Evolutionary conservation across 2,329 filamentous ascomycete species (phyloP).

Genomic region (Sarocladium brachiariae): DNA sequence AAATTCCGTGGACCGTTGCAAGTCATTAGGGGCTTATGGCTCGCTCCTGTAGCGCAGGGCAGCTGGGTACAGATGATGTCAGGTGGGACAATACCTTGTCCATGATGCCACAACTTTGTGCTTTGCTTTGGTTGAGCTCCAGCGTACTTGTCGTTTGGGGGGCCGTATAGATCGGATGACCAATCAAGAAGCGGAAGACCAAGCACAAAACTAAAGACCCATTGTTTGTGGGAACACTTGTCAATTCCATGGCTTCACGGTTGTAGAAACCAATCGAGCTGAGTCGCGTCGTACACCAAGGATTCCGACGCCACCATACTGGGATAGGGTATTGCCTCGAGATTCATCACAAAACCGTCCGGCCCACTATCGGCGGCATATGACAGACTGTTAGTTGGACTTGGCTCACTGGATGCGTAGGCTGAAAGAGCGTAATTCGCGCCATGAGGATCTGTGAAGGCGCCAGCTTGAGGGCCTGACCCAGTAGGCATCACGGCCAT

Average conservation of each 20-base stretch:
- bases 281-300: neutral
- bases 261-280: constrained; percentile 2
- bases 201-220: neutral
- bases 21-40: neutral
- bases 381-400: neutral
- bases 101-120: neutral
- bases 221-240: too few relatives aligned
- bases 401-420: neutral
- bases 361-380: neutral
- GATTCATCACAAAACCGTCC: neutral
- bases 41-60: neutral
- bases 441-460: neutral
- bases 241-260: too few relatives aligned
- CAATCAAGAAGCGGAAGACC: neutral
- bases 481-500: neutral
- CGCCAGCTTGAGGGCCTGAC: neutral
- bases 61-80: constrained; percentile 3
- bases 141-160: too few relatives aligned
- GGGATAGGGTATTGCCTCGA: neutral
- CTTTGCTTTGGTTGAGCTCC: neutral
- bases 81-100: neutral
- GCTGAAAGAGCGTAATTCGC: neutral
- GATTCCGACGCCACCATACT: neutral
- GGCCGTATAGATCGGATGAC: neutral
- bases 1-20: constrained; percentile 5